Base-by-base conservation (phyloP, 2,329 filamentous ascomycete genomes). In the Penicillium sp. region DNA sequence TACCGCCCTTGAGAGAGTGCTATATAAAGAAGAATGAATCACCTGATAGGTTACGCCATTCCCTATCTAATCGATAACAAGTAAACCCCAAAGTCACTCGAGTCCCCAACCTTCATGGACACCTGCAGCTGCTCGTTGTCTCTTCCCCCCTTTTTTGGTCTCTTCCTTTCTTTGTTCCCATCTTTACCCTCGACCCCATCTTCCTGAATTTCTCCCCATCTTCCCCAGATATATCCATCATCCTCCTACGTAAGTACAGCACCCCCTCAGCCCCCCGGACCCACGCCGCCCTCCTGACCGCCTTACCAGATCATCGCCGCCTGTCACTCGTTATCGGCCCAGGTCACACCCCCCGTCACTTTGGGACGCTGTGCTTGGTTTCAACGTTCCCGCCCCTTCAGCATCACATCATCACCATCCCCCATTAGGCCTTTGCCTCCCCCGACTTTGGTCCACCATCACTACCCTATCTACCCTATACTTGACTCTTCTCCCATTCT, bases 241-340 rank as follows among this genome's bases (percentile, higher is more conserved):
- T 36, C 16, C 4, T 31, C 16, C 4, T 28, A 31, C 24, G 31
- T 27, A 14, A 20, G 20, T 42, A 48, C 46, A 42, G 35, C 41
- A 48, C 28, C 5, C 11, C 41, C 27, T 13, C n/a, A 13, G 25
- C n/a, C 41, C 35, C 28, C 42, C 44, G 13, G 51, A 55, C 54
- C 50, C 61, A 58, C 56, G 56, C 63, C 64, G 63, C 65, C 59
- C 63, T 63, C 46, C 65, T 69, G 63, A 68, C 67, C 67, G 66
- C 67, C 65, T 66, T 62, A 49, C 50, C 48, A 53, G 57, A 52
- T 63, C 60, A 62, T 53, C 54, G 43, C 50, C 53, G 44, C 44
- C 54, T 55, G 54, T 65, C 62, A 63, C 58, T 63, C 60, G 63
- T 69, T 69, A 67, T 69, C 66, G 62, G 63, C 58, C 58, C 63